Evolutionary conservation across 768 basidiomycete species (phyloP), one percentile per base, ranked within the genome.

Genomic region (Chalciporus pseudorubinellus): DNA sequence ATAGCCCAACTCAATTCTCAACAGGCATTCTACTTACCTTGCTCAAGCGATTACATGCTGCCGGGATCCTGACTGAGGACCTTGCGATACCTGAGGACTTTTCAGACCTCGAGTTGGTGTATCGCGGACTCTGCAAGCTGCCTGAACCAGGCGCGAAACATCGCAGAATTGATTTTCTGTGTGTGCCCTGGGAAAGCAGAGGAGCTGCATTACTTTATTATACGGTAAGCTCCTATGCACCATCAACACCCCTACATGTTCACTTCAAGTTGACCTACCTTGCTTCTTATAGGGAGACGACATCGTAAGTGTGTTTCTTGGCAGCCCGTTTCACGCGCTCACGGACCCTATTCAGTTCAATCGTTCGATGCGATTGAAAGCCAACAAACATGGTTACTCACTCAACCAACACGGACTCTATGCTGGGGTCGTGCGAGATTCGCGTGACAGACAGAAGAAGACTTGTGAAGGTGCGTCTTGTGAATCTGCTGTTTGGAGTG

Each of bases 141-240:
- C 81, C 82, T 14, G 65, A 70, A 38, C 67, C 72, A 8, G 68
- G 73, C 4, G 74, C 73, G 28, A 79, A 77, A n/a, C 64, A 72
- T 45, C 76, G 94, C 24, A 72, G 94, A 39, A 92, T 98, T 36
- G 93, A 95, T 62, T 85, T 95, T 54, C 72, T 97, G 26, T 83
- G 83, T 16, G 81, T 95, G 1, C 92, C 94, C 1, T 94, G 85
- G 79, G 69, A 72, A 46, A 81, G 77, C 22, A 80, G 85, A 60
- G 95, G 94, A 0, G 93, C 88, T 2, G 92, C 93, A 0, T 68
- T 94, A 46, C 70, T 97, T n/a, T 97, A 97, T 67, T 97, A 92
- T 64, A 95, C 94, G 1, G 91, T 87, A 16, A 16, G 62, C n/a
- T 60, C 79, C 12, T 13, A 2, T 70, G 38, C 26, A 41, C 16